Conservation (phyloP, 495 filamentous ascomycete genomes). For the Daldinia bambusicola region DNA sequence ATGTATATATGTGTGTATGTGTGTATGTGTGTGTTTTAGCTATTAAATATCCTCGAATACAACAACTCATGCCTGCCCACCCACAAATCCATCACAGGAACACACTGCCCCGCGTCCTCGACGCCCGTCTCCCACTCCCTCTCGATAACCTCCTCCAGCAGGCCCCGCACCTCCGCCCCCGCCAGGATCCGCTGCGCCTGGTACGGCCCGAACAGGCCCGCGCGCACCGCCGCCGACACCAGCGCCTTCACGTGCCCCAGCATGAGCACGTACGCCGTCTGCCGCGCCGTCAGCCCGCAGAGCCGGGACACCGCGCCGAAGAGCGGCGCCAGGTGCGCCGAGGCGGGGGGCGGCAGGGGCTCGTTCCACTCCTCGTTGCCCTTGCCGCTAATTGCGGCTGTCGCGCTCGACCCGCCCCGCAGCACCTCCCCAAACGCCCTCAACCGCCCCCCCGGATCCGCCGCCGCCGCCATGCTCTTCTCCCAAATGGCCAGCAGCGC, state of each 20-base stretch:
- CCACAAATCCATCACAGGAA: constrained; percentile 92
- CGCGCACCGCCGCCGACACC: constrained; percentile 86
- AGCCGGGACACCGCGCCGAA: constrained; percentile 78
- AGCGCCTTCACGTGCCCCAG: constrained; percentile 89
- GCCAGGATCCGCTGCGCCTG: constrained; percentile 87
- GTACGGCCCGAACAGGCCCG: constrained; percentile 91
- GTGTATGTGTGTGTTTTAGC: constrained; percentile 39
- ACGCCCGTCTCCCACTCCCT: constrained; percentile 66
- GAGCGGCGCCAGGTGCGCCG: constrained; percentile 80
- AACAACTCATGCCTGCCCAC: constrained; percentile 92
- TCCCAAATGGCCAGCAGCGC: constrained; percentile 93
- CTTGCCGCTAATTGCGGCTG: too few species aligned
- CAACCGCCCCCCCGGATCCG: constrained; percentile 39
- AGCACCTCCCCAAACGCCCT: constrained; percentile 51
- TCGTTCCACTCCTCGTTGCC: background rate
- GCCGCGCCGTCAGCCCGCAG: constrained; percentile 68
- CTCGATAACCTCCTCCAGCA: constrained; percentile 70
- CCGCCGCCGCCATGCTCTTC: constrained; percentile 65
- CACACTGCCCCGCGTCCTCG: constrained; percentile 85
- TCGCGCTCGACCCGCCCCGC: too few species aligned
- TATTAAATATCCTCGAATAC: constrained; percentile 96
- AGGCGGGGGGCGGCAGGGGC: constrained; percentile 49
- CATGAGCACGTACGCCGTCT: constrained; percentile 85
- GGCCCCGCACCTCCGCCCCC: constrained; percentile 66
- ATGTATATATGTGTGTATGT: too few species aligned